phyloP scores from a whole-genome alignment of 306 rosid genomes.

The Betula pendula region DNA sequence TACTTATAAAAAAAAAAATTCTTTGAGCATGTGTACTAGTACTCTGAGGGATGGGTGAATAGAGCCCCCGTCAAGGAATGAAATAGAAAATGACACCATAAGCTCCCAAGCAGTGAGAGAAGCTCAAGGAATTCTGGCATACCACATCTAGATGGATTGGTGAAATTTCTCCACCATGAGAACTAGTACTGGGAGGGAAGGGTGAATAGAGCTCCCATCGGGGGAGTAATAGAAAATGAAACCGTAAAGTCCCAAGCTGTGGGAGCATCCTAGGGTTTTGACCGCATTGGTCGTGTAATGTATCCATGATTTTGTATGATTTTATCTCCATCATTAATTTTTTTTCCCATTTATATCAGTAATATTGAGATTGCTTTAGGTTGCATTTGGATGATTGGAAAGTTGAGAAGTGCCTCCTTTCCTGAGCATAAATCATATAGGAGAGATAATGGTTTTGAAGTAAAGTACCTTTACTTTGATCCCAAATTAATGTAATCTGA shows the following conservation, averaged over 20 bases:
- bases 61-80: too few species aligned
- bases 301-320: neutral
- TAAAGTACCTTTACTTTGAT: neutral
- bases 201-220: neutral
- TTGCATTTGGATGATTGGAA: neutral
- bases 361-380: neutral
- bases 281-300: neutral
- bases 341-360: neutral
- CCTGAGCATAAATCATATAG: neutral
- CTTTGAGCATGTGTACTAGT: too few species aligned
- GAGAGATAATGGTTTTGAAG: neutral
- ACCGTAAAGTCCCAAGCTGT: neutral
- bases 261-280: neutral
- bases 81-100: too few species aligned
- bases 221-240: neutral
- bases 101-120: too few species aligned
- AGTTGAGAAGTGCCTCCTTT: neutral
- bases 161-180: neutral
- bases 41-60: too few species aligned
- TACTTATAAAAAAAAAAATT: too few species aligned
- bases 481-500: neutral
- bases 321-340: neutral
- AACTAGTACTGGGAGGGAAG: too few species aligned
- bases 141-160: neutral
- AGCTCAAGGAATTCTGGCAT: neutral